phyloP scores from a whole-genome alignment of 352 stramenopile genomes.

The Pythium biforme region DNA sequence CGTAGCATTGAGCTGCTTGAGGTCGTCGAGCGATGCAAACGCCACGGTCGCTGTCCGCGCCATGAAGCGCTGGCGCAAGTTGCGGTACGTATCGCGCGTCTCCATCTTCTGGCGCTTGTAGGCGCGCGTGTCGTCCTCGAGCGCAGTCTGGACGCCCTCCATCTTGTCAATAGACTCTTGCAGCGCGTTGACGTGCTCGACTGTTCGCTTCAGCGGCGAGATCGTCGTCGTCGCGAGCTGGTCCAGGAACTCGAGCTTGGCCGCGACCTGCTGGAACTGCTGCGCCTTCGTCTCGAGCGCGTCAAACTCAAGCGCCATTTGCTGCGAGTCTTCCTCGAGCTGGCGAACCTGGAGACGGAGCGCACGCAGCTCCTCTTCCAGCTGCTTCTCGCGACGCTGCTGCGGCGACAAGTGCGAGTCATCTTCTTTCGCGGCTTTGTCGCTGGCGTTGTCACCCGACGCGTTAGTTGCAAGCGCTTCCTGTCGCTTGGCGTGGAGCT shows the following conservation, averaged over 20 bases:
- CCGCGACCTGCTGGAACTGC: slow-evolving; percentile 38
- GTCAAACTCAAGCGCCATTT: slow-evolving; percentile 46
- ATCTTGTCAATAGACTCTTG: slow-evolving; percentile 50
- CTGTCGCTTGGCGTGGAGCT: slow-evolving; percentile 36
- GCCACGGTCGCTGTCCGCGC: slow-evolving; percentile 42
- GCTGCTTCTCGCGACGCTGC: slow-evolving; percentile 37
- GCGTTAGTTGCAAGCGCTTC: background rate
- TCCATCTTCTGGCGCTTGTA: slow-evolving; percentile 59
- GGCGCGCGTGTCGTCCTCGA: slow-evolving; percentile 47
- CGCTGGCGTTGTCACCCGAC: background rate
- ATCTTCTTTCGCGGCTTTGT: slow-evolving; percentile 7
- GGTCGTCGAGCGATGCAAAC: slow-evolving; percentile 54
- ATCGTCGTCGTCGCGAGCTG: slow-evolving; percentile 37
- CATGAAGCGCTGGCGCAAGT: slow-evolving; percentile 52
- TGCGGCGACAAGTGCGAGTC: slow-evolving; percentile 39
- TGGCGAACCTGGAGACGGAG: slow-evolving; percentile 36
- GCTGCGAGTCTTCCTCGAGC: slow-evolving; percentile 31
- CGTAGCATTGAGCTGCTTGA: slow-evolving; percentile 40
- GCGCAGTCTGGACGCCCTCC: slow-evolving; percentile 37
- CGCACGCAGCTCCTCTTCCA: slow-evolving; percentile 38
- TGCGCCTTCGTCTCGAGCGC: slow-evolving; percentile 38
- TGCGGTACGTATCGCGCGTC: slow-evolving; percentile 45
- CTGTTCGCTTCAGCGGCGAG: slow-evolving; percentile 44
- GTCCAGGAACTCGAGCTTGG: slow-evolving; percentile 51
- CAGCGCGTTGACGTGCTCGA: slow-evolving; percentile 40